Base-by-base conservation (phyloP, 2,329 filamentous ascomycete species). In the Paecilomyces formosus region DNA sequence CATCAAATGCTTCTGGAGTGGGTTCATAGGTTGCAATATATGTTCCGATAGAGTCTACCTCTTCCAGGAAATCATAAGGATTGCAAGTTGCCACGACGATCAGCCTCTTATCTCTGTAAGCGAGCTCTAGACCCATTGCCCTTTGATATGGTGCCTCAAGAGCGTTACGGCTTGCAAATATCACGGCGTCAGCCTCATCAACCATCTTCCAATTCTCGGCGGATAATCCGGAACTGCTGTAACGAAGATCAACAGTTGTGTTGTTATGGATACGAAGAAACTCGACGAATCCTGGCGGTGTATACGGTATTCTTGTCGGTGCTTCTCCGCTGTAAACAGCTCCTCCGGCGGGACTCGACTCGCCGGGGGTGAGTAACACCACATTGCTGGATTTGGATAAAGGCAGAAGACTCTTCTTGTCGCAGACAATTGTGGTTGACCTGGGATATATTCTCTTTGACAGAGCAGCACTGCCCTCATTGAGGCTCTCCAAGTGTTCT, bases 1-100 rank as follows among this genome's bases (percentile, higher is more conserved):
- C 70, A 21, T 66, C 62, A 57, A 78, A 79, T 3, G 76, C 76
- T 53, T 76, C 74, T 12, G 70, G 55, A 0, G 74, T 79, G 13
- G 76, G 76, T 55, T 79, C 77, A 55, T 79, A 78, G 5, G 74
- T 78, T 5, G 74, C 64, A 33, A 79, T 69, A 55, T 78, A 78
- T 18, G 76, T 78, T 55, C 69, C 68, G 30, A 77, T 67, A 7
- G 62, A 18, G 5, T 45, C 63, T 1, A 59, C 58, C 9, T 70
- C 70, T 22, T 75, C 68, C 3, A 79, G 63, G 26, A 79, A 77
- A 59, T 79, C 77, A 57, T 78, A 79, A 1, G 77, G 76, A 61
- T 71, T 75, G 58, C 74, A 76, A 3, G 73, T 75, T 30, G 76
- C 76, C 60, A 79, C 67, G 11, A 69, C 64, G 52, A 79, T 70